Percentiles rank a stretch among this genome's conserved stretches.
Evolutionary conservation across 805 yeast genomes (phyloP).

Genomic region (Pichia manshurica): DNA sequence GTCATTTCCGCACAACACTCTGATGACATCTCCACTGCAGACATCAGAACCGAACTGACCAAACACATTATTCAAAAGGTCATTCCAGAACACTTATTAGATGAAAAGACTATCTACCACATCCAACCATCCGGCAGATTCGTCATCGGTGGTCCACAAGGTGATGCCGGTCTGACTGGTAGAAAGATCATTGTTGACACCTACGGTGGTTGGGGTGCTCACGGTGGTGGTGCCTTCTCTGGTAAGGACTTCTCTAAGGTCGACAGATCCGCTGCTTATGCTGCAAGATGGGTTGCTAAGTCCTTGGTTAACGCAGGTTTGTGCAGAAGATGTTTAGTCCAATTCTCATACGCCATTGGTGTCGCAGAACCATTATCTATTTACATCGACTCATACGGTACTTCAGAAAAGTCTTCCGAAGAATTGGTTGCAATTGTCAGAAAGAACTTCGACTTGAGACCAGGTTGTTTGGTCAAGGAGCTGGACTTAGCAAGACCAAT

Average conservation of each 20-base stretch:
- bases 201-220: slow-evolving; percentile 99
- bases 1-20: slow-evolving; percentile 98
- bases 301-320: slow-evolving; percentile 91
- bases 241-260: slow-evolving; percentile 99
- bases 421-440: slow-evolving; percentile 88
- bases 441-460: slow-evolving; percentile 97
- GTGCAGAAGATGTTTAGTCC: slow-evolving; percentile 96
- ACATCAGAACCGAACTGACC: slow-evolving; percentile 71
- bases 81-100: slow-evolving; percentile 83
- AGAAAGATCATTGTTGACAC: slow-evolving; percentile 99
- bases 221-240: slow-evolving; percentile 99
- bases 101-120: slow-evolving; percentile 94
- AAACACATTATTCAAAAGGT: slow-evolving; percentile 86
- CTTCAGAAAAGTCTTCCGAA: slow-evolving; percentile 81
- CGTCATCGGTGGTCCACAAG: slow-evolving; percentile 99
- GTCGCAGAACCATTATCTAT: slow-evolving; percentile 99
- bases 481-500: slow-evolving; percentile 98
- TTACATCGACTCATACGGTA: slow-evolving; percentile 97
- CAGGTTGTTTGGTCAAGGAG: slow-evolving; percentile 97
- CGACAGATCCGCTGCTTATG: slow-evolving; percentile 99
- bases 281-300: slow-evolving; percentile 99
- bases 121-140: slow-evolving; percentile 99
- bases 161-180: slow-evolving; percentile 99
- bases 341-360: slow-evolving; percentile 99
- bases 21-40: slow-evolving; percentile 90